Evolutionary conservation across 2,329 filamentous ascomycete genomes (phyloP).

Genomic region (Colletotrichum abscissum): DNA sequence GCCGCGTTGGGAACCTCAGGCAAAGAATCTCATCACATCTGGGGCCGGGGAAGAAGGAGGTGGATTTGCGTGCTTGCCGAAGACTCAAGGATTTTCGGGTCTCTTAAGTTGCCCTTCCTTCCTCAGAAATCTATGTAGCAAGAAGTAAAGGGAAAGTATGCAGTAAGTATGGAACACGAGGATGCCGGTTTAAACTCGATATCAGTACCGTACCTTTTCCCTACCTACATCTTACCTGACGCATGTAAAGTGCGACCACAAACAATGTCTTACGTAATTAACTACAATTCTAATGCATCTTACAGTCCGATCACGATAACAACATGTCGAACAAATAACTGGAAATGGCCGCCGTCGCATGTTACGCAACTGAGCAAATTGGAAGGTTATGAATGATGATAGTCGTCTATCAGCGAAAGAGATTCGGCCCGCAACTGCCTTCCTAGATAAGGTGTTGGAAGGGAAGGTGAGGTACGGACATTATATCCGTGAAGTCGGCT

Average conservation of each 20-base stretch:
- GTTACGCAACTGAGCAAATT: too few species aligned
- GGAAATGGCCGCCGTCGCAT: too few species aligned
- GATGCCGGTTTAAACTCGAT: not conserved
- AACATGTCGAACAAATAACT: not conserved
- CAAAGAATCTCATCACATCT: not conserved
- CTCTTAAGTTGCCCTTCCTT: not conserved
- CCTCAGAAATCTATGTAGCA: not conserved
- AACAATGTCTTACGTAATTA: not conserved
- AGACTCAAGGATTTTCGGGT: not conserved
- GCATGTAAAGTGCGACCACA: too few species aligned
- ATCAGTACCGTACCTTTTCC: not conserved
- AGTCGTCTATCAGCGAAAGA: not conserved
- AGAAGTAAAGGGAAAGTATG: not conserved
- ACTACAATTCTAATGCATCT: not conserved
- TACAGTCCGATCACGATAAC: not conserved
- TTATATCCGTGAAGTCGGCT: not conserved
- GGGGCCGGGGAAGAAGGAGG: not conserved
- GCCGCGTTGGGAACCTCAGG: not conserved
- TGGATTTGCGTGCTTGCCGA: not conserved
- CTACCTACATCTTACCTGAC: not conserved
- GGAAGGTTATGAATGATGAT: too few species aligned
- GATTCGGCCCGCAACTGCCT: not conserved
- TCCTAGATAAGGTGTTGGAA: not conserved
- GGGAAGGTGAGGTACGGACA: not conserved
- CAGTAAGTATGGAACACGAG: not conserved